phyloP scores from a whole-genome alignment of 2,329 filamentous ascomycete genomes.

The Colletotrichum paranaense region DNA sequence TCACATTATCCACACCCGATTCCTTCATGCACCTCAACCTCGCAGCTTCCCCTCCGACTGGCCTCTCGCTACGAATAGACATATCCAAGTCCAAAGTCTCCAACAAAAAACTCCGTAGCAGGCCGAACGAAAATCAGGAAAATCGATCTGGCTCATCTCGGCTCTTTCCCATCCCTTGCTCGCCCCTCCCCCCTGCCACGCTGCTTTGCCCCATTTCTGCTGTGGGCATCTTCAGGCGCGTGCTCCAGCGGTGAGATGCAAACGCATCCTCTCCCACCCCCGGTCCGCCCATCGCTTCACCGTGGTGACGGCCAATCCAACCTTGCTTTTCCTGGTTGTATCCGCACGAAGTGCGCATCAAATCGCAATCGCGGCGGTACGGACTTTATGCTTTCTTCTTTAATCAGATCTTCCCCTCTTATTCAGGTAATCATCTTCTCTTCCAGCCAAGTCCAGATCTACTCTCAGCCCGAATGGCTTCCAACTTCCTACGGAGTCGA shows the following conservation, averaged over 20 bases:
- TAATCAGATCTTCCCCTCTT: neutral
- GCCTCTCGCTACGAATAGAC: neutral
- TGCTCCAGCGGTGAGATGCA: constrained; percentile 28
- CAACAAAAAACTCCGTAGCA: too few species aligned
- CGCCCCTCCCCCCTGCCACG: constrained; percentile 2
- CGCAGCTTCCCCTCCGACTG: neutral
- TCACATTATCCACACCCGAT: neutral
- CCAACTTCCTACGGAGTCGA: too few species aligned
- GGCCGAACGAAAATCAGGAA: constrained; percentile 15
- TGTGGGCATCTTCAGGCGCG: constrained; percentile 5
- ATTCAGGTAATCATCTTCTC: neutral
- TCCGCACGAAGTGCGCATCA: neutral
- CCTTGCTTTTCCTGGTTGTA: constrained; percentile 14
- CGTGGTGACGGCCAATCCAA: constrained; percentile 12
- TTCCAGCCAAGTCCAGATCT: neutral
- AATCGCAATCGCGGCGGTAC: neutral
- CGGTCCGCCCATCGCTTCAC: constrained; percentile 1
- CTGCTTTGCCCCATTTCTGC: neutral
- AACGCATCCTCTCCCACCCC: neutral
- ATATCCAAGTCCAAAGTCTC: neutral
- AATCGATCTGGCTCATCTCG: constrained; percentile 27
- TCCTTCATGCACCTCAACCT: neutral
- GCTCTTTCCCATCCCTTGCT: constrained; percentile 28
- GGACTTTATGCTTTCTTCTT: constrained; percentile 14
- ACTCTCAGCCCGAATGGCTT: neutral